These are phyloP conservation scores for Phytophthora macrochlamydospora DNA, from an alignment of 352 stramenopile species.

Conservation along the genomic window DNA sequence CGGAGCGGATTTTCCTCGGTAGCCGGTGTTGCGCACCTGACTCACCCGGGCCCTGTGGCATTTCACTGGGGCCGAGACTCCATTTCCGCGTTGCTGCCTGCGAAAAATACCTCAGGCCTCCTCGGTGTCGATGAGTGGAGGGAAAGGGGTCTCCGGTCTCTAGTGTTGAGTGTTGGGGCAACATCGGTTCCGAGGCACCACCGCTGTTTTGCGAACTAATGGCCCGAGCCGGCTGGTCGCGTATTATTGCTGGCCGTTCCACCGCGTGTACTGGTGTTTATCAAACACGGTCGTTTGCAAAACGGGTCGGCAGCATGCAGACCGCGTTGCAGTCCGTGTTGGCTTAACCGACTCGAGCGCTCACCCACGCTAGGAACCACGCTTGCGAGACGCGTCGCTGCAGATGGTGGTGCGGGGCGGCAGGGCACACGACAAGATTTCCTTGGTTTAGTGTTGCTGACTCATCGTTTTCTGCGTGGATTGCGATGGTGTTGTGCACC, in stretches of 20 bases:
- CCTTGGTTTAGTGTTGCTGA: too few species aligned
- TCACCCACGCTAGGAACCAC: slow-evolving; percentile 3
- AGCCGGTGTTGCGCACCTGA: slow-evolving; percentile 17
- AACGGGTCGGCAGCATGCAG: slow-evolving; percentile 8
- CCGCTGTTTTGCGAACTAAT: slow-evolving; percentile 24
- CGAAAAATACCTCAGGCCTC: slow-evolving; percentile 17
- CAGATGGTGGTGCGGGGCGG: neutral
- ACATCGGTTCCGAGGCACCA: neutral
- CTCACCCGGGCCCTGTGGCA: neutral
- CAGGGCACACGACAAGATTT: neutral
- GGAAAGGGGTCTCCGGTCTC: slow-evolving; percentile 8
- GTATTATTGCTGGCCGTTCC: slow-evolving; percentile 13
- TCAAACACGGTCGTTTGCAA: slow-evolving; percentile 26
- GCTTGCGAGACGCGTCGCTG: slow-evolving; percentile 18
- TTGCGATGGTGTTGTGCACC: neutral
- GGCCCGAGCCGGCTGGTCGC: neutral
- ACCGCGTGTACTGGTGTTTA: slow-evolving; percentile 29
- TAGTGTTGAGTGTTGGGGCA: neutral
- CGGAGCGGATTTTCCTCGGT: slow-evolving; percentile 16
- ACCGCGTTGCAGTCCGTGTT: neutral
- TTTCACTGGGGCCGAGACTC: neutral
- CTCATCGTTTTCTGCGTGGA: neutral
- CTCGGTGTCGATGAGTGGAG: slow-evolving; percentile 19
- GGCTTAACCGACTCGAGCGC: too few species aligned
- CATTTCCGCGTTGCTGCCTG: slow-evolving; percentile 10